These are phyloP conservation scores for Selaginella moellendorffii DNA, from an alignment of 75 land plant species.

Conservation along the genomic window DNA sequence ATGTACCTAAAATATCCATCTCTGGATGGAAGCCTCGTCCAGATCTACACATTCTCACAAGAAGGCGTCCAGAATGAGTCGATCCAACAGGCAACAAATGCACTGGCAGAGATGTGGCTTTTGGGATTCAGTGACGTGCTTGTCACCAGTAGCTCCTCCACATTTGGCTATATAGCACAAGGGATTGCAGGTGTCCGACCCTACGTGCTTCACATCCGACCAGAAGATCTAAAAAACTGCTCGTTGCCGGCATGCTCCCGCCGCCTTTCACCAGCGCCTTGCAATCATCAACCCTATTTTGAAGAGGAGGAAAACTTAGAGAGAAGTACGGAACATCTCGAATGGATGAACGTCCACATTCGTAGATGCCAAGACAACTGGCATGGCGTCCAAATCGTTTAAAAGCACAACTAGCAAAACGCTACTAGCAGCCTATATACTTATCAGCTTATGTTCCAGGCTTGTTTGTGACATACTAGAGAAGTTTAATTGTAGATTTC, in stretches of 20 bases:
- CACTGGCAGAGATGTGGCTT: not conserved
- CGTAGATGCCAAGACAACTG: not conserved
- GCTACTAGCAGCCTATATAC: no score
- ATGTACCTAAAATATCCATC: not conserved
- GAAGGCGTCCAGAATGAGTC: not conserved
- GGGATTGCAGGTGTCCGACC: not conserved
- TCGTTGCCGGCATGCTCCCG: not conserved
- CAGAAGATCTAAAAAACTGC: not conserved
- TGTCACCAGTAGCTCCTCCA: not conserved
- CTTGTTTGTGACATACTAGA: no score
- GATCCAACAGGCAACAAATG: not conserved
- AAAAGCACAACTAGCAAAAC: no score
- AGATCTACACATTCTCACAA: not conserved
- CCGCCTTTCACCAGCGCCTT: not conserved
- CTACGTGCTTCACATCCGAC: not conserved
- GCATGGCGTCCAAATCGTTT: not conserved
- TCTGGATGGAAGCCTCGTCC: not conserved
- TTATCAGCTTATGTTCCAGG: no score
- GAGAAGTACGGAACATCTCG: not conserved
- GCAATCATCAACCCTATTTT: not conserved
- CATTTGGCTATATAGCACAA: not conserved
- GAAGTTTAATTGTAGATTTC: no score
- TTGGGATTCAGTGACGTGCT: not conserved
- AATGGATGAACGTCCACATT: not conserved
- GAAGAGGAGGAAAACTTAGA: not conserved